These are phyloP conservation scores for Ascochyta pisi DNA, from an alignment of 2,329 filamentous ascomycete genomes.

Conservation along the genomic window DNA sequence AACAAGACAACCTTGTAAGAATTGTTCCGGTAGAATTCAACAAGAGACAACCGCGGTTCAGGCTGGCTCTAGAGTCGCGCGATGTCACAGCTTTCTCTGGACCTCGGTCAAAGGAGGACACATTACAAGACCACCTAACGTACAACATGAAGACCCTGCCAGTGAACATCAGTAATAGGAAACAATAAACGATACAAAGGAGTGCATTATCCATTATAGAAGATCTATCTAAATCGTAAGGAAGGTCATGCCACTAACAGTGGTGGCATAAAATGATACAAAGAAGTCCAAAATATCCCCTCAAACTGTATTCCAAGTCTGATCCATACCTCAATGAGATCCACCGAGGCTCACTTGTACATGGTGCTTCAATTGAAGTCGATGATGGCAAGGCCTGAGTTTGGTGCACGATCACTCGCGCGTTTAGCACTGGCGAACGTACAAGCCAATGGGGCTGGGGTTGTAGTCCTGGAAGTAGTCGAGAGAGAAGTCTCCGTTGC, in stretches of 20 bases:
- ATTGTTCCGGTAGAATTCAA: too few species aligned
- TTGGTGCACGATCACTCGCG: neutral
- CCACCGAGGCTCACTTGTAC: constrained; percentile 15
- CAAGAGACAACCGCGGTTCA: too few species aligned
- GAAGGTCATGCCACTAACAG: neutral
- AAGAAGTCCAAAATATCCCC: neutral
- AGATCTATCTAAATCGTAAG: constrained; percentile 3
- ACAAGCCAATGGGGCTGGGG: constrained; percentile 52
- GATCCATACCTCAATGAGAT: neutral
- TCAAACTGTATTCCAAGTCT: neutral
- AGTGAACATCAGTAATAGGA: neutral
- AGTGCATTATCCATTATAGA: constrained; percentile 10
- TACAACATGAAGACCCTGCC: too few species aligned
- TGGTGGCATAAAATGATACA: neutral
- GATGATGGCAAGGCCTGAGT: constrained; percentile 12
- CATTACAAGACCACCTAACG: too few species aligned
- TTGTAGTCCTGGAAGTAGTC: constrained; percentile 72
- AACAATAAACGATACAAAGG: neutral
- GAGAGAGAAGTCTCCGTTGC: constrained; percentile 58
- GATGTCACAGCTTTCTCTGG: too few species aligned
- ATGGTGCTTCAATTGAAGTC: constrained; percentile 1
- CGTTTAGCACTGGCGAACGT: constrained; percentile 35
- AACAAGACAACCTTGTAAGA: too few species aligned
- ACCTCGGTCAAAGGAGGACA: too few species aligned
- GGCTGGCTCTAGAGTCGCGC: too few species aligned